Evolutionary conservation across 108 stramenopile genomes (phyloP).

Genomic region (Fragilaria radians): DNA sequence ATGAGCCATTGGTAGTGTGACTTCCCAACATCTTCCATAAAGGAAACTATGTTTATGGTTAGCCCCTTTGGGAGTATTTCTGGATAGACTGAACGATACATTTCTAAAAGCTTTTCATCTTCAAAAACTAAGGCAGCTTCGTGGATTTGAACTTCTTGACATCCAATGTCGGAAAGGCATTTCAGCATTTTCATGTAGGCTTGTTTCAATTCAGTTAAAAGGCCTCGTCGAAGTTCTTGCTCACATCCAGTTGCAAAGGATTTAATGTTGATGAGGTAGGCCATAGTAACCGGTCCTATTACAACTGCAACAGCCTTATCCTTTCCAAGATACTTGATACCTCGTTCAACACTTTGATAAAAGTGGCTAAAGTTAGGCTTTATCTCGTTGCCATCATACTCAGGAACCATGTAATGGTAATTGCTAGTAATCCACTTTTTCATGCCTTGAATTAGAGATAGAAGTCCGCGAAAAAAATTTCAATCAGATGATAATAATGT

Average conservation of each 20-base stretch:
- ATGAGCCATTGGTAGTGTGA: slow-evolving; percentile 46
- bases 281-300: slow-evolving; percentile 51
- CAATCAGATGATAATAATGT: no score
- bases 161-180: slow-evolving; percentile 32
- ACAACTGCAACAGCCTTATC: slow-evolving; percentile 35
- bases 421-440: slow-evolving; percentile 66
- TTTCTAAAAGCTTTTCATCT: slow-evolving; percentile 14
- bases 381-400: slow-evolving; percentile 28
- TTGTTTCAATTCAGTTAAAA: slow-evolving; percentile 28
- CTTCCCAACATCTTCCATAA: slow-evolving; percentile 52
- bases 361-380: slow-evolving; percentile 18
- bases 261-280: slow-evolving; percentile 22
- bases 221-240: not conserved
- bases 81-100: slow-evolving; percentile 18
- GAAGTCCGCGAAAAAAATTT: no score
- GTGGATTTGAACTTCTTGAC: slow-evolving; percentile 54
- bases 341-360: slow-evolving; percentile 27
- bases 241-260: not conserved
- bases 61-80: slow-evolving; percentile 8
- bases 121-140: slow-evolving; percentile 49
- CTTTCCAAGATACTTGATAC: slow-evolving; percentile 25
- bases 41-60: slow-evolving; percentile 42
- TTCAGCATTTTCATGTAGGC: slow-evolving; percentile 25
- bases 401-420: slow-evolving; percentile 73
- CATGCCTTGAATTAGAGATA: slow-evolving; percentile 46